Percentiles rank a stretch among this genome's conserved stretches.
Conservation (phyloP, 2,329 filamentous ascomycete species). For the Alternaria atra region DNA sequence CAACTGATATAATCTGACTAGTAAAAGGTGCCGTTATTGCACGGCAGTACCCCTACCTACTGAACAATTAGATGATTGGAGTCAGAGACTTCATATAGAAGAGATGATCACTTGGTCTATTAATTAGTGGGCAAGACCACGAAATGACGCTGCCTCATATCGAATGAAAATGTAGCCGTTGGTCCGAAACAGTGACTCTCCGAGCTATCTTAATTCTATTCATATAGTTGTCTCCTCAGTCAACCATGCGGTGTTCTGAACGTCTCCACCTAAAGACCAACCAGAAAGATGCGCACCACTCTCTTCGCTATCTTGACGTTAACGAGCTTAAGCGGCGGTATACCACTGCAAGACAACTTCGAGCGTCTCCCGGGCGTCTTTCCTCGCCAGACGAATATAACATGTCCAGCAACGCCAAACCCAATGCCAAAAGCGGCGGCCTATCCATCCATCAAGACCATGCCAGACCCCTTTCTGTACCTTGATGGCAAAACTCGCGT, state of each 20-base stretch:
- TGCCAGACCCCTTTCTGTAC: constrained; percentile 60
- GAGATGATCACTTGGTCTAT: neutral
- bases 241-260: neutral
- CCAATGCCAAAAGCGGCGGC: constrained; percentile 37
- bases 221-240: neutral
- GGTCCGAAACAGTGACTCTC: neutral
- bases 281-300: constrained; percentile 19
- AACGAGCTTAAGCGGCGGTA: constrained; percentile 13
- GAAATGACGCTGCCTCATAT: neutral
- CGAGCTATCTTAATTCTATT: too few species aligned
- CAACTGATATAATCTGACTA: neutral
- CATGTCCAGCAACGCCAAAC: constrained; percentile 38
- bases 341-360: constrained; percentile 12
- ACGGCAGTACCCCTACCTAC: neutral
- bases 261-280: neutral
- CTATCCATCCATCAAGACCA: constrained; percentile 34
- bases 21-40: neutral
- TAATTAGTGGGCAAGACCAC: neutral
- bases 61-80: fast-evolving
- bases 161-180: neutral
- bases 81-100: neutral
- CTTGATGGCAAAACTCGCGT: constrained; percentile 56
- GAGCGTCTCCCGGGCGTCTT: constrained; percentile 21
- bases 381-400: constrained; percentile 32
- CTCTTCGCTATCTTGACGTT: constrained; percentile 16